Evolutionary conservation across 2,329 filamentous ascomycete genomes (phyloP).

Genomic region (Claviceps purpurea): DNA sequence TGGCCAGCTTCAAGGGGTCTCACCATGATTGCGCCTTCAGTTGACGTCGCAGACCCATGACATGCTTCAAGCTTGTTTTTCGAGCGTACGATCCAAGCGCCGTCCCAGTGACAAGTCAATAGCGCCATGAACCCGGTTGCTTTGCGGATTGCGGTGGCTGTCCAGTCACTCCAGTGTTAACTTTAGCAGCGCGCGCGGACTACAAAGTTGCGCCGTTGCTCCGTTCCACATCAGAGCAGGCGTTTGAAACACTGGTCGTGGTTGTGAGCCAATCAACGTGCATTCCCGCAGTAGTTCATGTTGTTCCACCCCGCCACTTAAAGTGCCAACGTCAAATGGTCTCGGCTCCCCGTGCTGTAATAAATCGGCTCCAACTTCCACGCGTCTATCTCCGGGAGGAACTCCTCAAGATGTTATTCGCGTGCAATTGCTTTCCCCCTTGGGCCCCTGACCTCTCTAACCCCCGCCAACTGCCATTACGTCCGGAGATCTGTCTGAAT

Average conservation of each 20-base stretch:
- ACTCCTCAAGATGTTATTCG: neutral
- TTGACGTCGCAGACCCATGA: neutral
- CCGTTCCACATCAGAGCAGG: constrained; percentile 9
- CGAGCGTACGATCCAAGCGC: too few relatives aligned
- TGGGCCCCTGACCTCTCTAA: too few relatives aligned
- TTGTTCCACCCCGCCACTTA: neutral
- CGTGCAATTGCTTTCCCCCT: neutral
- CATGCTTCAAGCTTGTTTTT: too few relatives aligned
- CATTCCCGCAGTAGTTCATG: neutral
- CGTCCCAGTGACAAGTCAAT: too few relatives aligned
- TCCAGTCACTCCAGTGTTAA: too few relatives aligned
- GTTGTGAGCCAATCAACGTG: neutral
- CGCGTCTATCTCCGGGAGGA: neutral
- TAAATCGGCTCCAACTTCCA: too few relatives aligned
- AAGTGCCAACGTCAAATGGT: neutral
- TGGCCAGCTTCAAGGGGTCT: neutral
- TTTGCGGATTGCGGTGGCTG: too few relatives aligned
- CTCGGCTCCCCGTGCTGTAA: neutral
- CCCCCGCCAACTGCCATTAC: too few relatives aligned
- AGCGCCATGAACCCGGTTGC: too few relatives aligned
- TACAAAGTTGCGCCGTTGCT: constrained; percentile 16
- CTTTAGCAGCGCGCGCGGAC: neutral
- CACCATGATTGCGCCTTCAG: neutral
- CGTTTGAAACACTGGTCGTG: neutral
- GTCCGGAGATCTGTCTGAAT: too few relatives aligned